Percentiles rank a stretch among this genome's conserved stretches.
Conservation (phyloP, 371 early-diverging fungal species). For the Syncephalastrum contaminatum region DNA sequence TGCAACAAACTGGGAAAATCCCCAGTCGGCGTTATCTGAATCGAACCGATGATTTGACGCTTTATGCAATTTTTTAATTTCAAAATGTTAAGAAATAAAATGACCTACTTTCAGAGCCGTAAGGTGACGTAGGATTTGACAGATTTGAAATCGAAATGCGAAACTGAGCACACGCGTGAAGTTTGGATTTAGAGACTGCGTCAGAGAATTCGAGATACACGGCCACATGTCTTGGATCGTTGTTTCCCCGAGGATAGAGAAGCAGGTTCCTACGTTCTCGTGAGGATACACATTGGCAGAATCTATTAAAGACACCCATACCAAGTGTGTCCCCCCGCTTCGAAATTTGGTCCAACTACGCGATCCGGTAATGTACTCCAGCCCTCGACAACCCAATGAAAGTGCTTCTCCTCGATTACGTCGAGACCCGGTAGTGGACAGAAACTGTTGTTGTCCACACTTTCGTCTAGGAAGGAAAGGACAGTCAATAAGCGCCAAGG, state of each 20-base stretch:
- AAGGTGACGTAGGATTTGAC: conserved; percentile 54
- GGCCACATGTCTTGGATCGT: conserved; percentile 62
- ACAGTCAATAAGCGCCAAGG: no score
- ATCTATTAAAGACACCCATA: conserved; percentile 8
- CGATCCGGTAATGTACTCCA: conserved; percentile 46
- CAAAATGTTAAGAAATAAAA: no score
- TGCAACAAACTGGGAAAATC: conserved; percentile 72
- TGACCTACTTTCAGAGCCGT: conserved; percentile 52
- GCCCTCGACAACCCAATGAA: conserved; percentile 45
- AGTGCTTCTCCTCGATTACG: conserved; percentile 29
- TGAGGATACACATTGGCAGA: background rate
- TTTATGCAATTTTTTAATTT: conserved; percentile 18
- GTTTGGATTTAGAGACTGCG: conserved; percentile 22
- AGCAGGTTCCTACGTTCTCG: conserved; percentile 67
- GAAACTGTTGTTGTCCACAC: no score
- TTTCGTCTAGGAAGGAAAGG: no score
- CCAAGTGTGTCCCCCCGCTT: conserved; percentile 54
- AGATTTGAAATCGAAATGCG: conserved; percentile 70
- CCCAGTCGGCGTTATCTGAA: conserved; percentile 85
- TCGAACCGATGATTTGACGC: conserved; percentile 79
- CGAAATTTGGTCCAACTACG: conserved; percentile 52
- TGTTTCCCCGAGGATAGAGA: conserved; percentile 89
- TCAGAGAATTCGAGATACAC: conserved; percentile 84
- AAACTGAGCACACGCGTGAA: conserved; percentile 74
- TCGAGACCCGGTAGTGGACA: background rate